phyloP scores from a whole-genome alignment of 2,329 filamentous ascomycete genomes.

The Ramularia collo-cygni region DNA sequence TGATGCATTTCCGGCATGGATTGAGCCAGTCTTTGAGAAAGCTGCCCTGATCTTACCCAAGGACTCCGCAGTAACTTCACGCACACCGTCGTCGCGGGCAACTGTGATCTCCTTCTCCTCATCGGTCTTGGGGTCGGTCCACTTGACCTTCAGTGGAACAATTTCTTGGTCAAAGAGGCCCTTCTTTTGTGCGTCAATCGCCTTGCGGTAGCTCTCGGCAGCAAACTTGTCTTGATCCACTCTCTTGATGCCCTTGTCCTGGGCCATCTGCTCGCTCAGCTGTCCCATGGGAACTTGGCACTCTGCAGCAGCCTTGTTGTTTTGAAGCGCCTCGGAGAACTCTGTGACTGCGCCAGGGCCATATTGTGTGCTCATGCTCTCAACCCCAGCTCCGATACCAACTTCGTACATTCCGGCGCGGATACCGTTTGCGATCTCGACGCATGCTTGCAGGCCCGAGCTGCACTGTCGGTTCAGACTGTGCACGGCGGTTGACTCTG shows the following conservation, averaged over 20 bases:
- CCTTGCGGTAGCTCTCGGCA: constrained; percentile 87
- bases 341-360: constrained; percentile 83
- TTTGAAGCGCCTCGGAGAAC: constrained; percentile 84
- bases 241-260: constrained; percentile 67
- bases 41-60: constrained; percentile 86
- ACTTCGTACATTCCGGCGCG: constrained; percentile 87
- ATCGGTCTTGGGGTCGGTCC: constrained; percentile 82
- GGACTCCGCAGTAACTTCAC: constrained; percentile 76
- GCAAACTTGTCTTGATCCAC: constrained; percentile 84
- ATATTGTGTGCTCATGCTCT: constrained; percentile 93
- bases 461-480: constrained; percentile 92
- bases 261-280: constrained; percentile 90
- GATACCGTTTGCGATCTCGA: constrained; percentile 93
- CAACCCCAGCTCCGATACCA: constrained; percentile 87
- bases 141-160: constrained; percentile 75
- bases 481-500: constrained; percentile 75
- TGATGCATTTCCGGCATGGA: constrained; percentile 92
- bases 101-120: constrained; percentile 80
- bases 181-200: constrained; percentile 70
- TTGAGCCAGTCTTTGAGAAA: constrained; percentile 84
- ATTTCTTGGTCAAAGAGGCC: constrained; percentile 96
- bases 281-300: constrained; percentile 98
- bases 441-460: constrained; percentile 82
- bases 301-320: constrained; percentile 74
- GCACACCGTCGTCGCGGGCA: constrained; percentile 77